These are phyloP conservation scores for Asterionellopsis glacialis DNA, from an alignment of 108 stramenopile genomes.

Conservation along the genomic window DNA sequence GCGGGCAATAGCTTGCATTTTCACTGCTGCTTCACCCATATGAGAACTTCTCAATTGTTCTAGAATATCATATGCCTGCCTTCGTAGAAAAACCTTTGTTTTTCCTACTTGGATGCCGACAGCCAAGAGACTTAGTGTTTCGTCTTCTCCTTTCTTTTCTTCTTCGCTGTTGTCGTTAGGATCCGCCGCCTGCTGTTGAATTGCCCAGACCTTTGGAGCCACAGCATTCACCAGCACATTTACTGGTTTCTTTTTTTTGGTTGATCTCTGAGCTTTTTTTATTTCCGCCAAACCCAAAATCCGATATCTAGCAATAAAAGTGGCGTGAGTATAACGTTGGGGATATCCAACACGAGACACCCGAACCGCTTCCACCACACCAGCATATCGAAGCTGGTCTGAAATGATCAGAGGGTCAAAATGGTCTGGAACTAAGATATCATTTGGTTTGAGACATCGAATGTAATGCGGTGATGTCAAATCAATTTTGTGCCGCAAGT, in stretches of 20 bases:
- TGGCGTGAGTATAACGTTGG: slow-evolving; percentile 38
- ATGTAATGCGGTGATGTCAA: slow-evolving; percentile 67
- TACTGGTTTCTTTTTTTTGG: slow-evolving; percentile 41
- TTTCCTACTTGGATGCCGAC: slow-evolving; percentile 83
- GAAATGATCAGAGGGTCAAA: slow-evolving; percentile 54
- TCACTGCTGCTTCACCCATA: slow-evolving; percentile 30
- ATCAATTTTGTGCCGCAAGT: slow-evolving; percentile 51
- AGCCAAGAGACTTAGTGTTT: slow-evolving; percentile 21
- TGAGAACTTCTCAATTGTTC: slow-evolving; percentile 61
- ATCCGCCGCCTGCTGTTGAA: not conserved
- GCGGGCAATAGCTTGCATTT: slow-evolving; percentile 52
- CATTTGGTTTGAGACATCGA: slow-evolving; percentile 84
- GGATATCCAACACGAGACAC: slow-evolving; percentile 70
- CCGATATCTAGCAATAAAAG: slow-evolving; percentile 44
- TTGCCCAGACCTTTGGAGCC: slow-evolving; percentile 1
- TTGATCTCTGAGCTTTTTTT: slow-evolving; percentile 33
- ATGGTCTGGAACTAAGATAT: slow-evolving; percentile 33
- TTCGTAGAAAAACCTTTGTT: slow-evolving; percentile 84
- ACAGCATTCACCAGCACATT: slow-evolving; percentile 29
- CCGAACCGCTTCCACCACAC: slow-evolving; percentile 66
- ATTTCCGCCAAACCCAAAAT: slow-evolving; percentile 29
- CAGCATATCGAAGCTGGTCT: slow-evolving; percentile 71
- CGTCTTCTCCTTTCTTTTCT: not conserved
- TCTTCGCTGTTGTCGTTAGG: not conserved
- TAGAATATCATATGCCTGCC: slow-evolving; percentile 67